Conservation (phyloP, 2,329 filamentous ascomycete species). For the Penicillium sp. region DNA sequence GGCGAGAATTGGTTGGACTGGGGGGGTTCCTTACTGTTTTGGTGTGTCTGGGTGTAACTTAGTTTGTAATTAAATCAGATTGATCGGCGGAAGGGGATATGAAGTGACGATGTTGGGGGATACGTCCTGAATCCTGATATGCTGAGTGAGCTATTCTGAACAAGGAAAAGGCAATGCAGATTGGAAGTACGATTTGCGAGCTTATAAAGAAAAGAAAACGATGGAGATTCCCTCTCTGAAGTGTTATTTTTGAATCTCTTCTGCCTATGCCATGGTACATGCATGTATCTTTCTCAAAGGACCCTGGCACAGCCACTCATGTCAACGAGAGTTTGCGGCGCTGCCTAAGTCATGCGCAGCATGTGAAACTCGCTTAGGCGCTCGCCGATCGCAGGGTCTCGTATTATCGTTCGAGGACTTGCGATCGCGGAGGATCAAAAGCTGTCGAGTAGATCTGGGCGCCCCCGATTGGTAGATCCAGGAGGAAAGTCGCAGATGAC, state of each 20-base stretch:
- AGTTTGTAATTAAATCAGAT: not conserved
- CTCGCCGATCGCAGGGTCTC: not conserved
- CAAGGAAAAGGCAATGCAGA: not conserved
- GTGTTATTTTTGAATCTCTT: not conserved
- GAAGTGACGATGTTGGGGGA: not conserved
- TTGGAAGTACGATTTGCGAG: not conserved
- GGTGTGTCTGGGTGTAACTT: not conserved
- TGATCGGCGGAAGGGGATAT: not conserved
- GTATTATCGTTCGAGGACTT: not conserved
- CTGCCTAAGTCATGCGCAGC: not conserved
- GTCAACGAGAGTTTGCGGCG: not conserved
- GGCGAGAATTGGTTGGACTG: not conserved
- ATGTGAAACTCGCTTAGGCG: slow-evolving; percentile 1
- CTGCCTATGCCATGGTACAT: not conserved
- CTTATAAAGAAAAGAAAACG: not conserved
- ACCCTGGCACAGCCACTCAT: not conserved
- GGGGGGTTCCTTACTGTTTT: not conserved
- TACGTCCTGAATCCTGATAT: not conserved
- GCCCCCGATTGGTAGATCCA: not conserved
- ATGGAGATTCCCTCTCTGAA: not conserved
- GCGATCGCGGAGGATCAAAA: not conserved
- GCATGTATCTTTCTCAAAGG: not conserved
- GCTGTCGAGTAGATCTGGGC: not conserved
- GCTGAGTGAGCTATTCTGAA: no score
- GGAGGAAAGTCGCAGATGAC: not conserved